Evolutionary conservation across 352 stramenopile species (phyloP).

Genomic region (Globisporangium lucens): DNA sequence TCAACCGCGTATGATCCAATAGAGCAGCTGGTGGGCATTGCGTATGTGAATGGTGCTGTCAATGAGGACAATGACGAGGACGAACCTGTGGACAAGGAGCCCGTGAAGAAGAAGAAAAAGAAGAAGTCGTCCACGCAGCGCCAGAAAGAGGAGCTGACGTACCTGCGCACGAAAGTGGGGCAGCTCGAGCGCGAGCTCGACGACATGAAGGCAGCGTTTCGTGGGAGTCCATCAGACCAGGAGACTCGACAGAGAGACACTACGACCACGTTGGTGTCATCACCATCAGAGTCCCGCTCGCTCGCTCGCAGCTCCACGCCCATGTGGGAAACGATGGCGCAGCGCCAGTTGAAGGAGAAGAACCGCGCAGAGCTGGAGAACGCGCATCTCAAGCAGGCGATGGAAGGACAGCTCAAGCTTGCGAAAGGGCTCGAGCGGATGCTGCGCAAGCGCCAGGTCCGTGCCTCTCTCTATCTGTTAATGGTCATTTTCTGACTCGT

Average conservation of each 20-base stretch:
- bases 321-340: slow-evolving; percentile 3
- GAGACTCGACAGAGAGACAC: not conserved
- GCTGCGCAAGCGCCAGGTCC: not conserved
- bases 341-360: slow-evolving; percentile 4
- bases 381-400: not conserved
- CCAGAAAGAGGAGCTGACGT: slow-evolving; percentile 48
- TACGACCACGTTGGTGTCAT: not conserved
- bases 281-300: not conserved
- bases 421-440: slow-evolving; percentile 9
- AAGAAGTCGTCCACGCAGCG: slow-evolving; percentile 48
- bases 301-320: not conserved
- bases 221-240: not conserved
- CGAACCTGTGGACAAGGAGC: not conserved
- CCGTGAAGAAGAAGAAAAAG: slow-evolving; percentile 1
- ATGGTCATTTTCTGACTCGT: too few relatives aligned
- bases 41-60: not conserved
- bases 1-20: not conserved
- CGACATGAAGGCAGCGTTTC: not conserved
- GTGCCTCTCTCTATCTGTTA: not conserved
- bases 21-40: not conserved
- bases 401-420: not conserved
- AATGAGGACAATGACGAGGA: not conserved
- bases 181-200: slow-evolving; percentile 40
- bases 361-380: slow-evolving; percentile 10
- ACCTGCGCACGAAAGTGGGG: slow-evolving; percentile 40